Evolutionary conservation across 2,329 filamentous ascomycete species (phyloP), one percentile per base, ranked within the genome.

Genomic region (Verticillium dahliae): DNA sequence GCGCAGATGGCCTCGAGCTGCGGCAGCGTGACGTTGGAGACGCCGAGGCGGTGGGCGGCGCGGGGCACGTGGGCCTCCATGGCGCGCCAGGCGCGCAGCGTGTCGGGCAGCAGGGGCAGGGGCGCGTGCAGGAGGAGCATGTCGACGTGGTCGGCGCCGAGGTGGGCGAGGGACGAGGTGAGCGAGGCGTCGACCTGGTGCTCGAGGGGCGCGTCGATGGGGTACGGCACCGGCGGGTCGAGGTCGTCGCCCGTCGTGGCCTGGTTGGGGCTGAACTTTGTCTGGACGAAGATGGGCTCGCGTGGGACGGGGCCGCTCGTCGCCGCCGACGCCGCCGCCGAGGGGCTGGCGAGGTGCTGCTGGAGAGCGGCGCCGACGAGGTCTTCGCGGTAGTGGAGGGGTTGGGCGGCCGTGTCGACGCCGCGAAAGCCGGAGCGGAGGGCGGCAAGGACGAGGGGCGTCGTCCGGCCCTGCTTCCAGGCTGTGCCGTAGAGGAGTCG

Each of bases 331-430:
- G 3, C 27, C 27, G 27, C 27, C 27, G 56, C 60, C 10, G 18
- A 41, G 55, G 60, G 56, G 38, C 60, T 65, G 34, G 60, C 63
- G 56, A 67, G 66, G 61, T 57, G 64, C 35, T 15, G 57, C 4
- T 83, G 79, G 57, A 95, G 79, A 2, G 87, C 91, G 33, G 84
- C 80, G 2, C 86, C 90, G 1, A 91, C 89, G 6, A 89, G 79
- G 60, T 82, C 76, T 73, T 96, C 91, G 66, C 87, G 82, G 72
- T 95, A 95, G 75, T 94, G 90, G 63, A 84, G 85, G 2, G 90
- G 90, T 73, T 92, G 90, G 15, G 88, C 89, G 10, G 90, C 90
- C 0, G 91, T 94, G 70, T 95, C 91, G 63, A 95, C 76, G 56
- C 80, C 89, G 37, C 86, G 81, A 68, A 94, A 95, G 5, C 91